These are phyloP conservation scores for Spergularia azorica DNA, from an alignment of 179 eudicot species.

Conservation along the genomic window DNA sequence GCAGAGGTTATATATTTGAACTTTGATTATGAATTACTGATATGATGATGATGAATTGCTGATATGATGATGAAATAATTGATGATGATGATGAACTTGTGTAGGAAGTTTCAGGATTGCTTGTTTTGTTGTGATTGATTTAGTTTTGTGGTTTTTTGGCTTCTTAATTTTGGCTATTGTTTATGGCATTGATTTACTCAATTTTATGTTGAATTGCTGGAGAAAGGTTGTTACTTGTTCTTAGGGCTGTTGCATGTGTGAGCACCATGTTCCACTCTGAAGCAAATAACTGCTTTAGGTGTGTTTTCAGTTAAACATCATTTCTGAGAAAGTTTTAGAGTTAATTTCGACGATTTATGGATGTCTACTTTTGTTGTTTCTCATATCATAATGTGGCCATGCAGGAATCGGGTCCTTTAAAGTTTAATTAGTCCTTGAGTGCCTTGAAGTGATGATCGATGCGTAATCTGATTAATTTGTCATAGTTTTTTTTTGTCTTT, in stretches of 20 bases:
- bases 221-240: not conserved
- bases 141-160: not conserved
- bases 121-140: not conserved
- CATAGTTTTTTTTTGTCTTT: not conserved
- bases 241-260: constrained; percentile 15
- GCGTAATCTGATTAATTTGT: not conserved
- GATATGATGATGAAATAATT: not conserved
- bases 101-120: too few species aligned
- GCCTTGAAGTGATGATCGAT: constrained; percentile 2
- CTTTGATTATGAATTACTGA: not conserved
- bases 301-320: constrained; percentile 2
- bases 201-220: not conserved
- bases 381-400: not conserved
- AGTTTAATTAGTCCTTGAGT: not conserved
- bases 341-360: not conserved
- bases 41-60: not conserved
- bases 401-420: not conserved
- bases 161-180: not conserved
- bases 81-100: not conserved
- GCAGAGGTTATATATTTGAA: constrained; percentile 5
- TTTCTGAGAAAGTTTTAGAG: not conserved
- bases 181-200: not conserved
- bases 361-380: not conserved
- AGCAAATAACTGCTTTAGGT: not conserved
- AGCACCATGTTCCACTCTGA: not conserved